Evolutionary conservation across 2,329 filamentous ascomycete species (phyloP), one percentile per base, ranked within the genome.

Genomic region (Paraphoma sp.): DNA sequence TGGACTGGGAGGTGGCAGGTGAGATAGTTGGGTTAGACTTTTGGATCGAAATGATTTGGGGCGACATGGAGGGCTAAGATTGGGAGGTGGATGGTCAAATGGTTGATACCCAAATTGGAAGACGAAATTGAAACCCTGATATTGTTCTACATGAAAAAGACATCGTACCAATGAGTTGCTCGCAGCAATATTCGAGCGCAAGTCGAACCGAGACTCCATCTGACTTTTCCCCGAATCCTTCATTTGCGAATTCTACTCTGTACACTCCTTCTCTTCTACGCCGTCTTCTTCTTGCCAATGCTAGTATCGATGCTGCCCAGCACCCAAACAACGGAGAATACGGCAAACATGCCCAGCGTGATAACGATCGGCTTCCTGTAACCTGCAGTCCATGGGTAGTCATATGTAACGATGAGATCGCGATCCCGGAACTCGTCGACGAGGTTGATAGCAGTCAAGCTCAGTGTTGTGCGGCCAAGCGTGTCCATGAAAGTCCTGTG

Each of bases 401-500:
- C 91, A 77, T 99, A 99, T 1, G 90, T 89, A 51, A 98, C 90
- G 67, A 97, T 82, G 18, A 98, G 78, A 63, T 95, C 88, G 31
- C 91, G 88, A 70, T 93, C 92, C 51, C 93, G 86, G 71, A 93
- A 87, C 65, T 98, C 95, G 68, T 99, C 95, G 1, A 96, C 91
- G 50, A 98, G 81, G 76, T 97, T 98, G 67, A 88, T 84, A 7
- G 92, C 91, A 59, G 89, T 90, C 70, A 99, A 83, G 48, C 85
- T 89, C 58, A 99, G 83, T 0, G 89, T 86, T 0, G 94, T 96
- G 62, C 95, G 91, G 59, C 95, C 95, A 31, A 94, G 70, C 0
- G 95, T 98, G 78, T 99, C 95, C 80, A 99, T 90, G 79, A 93
- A 99, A 0, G 93, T 97, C 77, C 88, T 89, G 80, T 95, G 87